Conservation (phyloP, 768 basidiomycete species). For the Nidularia sp. region DNA sequence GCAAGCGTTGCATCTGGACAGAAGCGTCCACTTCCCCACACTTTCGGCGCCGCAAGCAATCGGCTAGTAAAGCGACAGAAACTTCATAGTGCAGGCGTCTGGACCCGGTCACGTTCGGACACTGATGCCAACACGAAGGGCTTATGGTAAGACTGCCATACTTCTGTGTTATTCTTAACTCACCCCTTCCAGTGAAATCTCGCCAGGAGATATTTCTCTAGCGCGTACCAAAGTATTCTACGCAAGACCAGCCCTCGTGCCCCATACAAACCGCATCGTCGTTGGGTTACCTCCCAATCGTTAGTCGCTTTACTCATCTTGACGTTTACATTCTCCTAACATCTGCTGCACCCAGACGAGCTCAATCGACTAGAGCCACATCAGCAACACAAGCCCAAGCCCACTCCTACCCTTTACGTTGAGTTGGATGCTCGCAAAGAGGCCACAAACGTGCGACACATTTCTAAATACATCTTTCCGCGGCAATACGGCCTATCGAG, state of each 20-base stretch:
- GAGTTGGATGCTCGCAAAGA: slow-evolving; percentile 45
- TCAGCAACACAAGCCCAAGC: slow-evolving; percentile 22
- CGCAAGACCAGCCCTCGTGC: slow-evolving; percentile 50
- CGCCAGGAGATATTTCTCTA: slow-evolving; percentile 44
- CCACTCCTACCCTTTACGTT: slow-evolving; percentile 19
- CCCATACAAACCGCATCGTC: slow-evolving; percentile 42
- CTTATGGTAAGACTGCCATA: background rate
- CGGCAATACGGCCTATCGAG: slow-evolving; percentile 67
- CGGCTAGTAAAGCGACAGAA: slow-evolving; percentile 9
- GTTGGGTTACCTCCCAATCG: slow-evolving; percentile 70
- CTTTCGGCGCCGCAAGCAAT: background rate
- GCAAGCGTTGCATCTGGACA: background rate
- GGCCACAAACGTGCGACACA: slow-evolving; percentile 49
- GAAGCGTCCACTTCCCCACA: background rate
- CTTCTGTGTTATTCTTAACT: background rate
- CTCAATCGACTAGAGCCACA: slow-evolving; percentile 55
- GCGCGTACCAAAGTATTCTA: slow-evolving; percentile 65
- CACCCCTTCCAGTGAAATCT: slow-evolving; percentile 21
- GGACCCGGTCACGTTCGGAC: too few relatives aligned
- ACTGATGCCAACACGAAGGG: too few relatives aligned
- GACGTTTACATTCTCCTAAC: too few relatives aligned
- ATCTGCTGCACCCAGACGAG: slow-evolving; percentile 41
- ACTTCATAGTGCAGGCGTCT: slow-evolving; percentile 1
- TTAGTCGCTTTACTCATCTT: slow-evolving; percentile 22
- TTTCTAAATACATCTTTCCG: slow-evolving; percentile 85